Evolutionary conservation across 106 monocot genomes (phyloP).

Genomic region (Acorus gramineus): DNA sequence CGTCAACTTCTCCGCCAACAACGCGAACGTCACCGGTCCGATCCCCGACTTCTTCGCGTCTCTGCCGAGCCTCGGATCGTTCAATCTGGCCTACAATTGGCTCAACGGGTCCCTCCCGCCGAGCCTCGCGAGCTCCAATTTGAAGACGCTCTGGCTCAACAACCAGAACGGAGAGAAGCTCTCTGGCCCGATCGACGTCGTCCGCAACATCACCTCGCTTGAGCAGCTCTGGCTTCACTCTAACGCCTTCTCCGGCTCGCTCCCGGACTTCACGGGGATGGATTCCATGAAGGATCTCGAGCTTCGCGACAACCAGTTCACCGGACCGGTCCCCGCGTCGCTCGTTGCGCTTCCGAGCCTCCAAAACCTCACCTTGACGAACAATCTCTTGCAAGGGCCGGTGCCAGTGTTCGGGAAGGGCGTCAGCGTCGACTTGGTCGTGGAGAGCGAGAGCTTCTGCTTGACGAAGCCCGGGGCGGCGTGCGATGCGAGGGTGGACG

Average conservation of each 20-base stretch:
- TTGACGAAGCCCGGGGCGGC: conserved; percentile 12
- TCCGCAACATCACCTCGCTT: conserved; percentile 30
- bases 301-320: conserved; percentile 45
- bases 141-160: conserved; percentile 31
- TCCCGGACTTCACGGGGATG: conserved; percentile 40
- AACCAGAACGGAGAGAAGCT: conserved; percentile 18
- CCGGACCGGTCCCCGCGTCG: conserved; percentile 34
- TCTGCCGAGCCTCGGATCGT: too few species aligned
- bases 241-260: conserved; percentile 43
- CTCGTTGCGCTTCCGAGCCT: conserved; percentile 17
- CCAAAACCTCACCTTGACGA: conserved; percentile 24
- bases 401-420: conserved; percentile 2
- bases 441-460: conserved; percentile 44
- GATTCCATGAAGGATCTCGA: conserved; percentile 15
- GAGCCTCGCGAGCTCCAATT: conserved; percentile 1
- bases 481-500: conserved; percentile 39
- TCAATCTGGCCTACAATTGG: too few species aligned
- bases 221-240: conserved; percentile 33
- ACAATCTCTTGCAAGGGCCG: conserved; percentile 22
- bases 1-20: conserved; percentile 54
- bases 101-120: neutral
- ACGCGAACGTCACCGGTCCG: conserved; percentile 35
- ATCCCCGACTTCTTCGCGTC: conserved; percentile 26
- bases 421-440: conserved; percentile 19
- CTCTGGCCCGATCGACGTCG: conserved; percentile 26